Base-by-base conservation (phyloP, 1,139 yeast genomes). In the Taphrina pruni region DNA sequence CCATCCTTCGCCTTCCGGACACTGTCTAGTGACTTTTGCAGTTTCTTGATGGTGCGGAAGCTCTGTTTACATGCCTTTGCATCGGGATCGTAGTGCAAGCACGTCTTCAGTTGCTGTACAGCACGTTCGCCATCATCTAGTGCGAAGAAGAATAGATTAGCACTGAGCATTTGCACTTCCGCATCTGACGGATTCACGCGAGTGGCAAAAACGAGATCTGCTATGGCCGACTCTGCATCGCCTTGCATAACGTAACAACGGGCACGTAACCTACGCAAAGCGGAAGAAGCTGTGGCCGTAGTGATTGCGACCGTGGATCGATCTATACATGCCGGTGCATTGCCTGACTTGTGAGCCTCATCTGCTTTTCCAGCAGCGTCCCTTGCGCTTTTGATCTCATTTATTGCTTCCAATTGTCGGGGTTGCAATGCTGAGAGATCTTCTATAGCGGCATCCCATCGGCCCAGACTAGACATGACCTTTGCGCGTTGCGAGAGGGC, bases 21-120 rank as follows among this genome's bases (percentile, higher is more conserved):
- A 41, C 65, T 61, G n/a, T 69, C 70, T 17, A 79, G 70, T 65
- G 71, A 69, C 72, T 79, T 79, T 64, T 79, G 76, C 32, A 76
- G 76, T 52, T 80, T 78, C 41, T 85, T 80, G 72, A 85, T 83
- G 46, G 79, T 78, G 73, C 84, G 86, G 69, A 86, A 78, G 1
- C 81, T 74, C 50, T 75, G 75, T 41, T 86, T 85, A 77, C 95
- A 89, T 5, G 75, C 76, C 57, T 80, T 79, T 72, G 81, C 83
- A 70, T 89, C 96, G 74, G 89, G 88, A 76, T 90, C 90, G 61
- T 84, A 84, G 72, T 88, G 85, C 66, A 90, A 79, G 76, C 96
- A 90, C 72, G 82, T 82, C 72, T 87, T 84, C 52, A 86, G 80
- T 43, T 81, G 80, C 71, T 78, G 81, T 73, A 83, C 78, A 0